Evolutionary conservation across 73 alveolate genomes (phyloP), one percentile per base, ranked within the genome.

Genomic region (Paramecium caudatum): DNA sequence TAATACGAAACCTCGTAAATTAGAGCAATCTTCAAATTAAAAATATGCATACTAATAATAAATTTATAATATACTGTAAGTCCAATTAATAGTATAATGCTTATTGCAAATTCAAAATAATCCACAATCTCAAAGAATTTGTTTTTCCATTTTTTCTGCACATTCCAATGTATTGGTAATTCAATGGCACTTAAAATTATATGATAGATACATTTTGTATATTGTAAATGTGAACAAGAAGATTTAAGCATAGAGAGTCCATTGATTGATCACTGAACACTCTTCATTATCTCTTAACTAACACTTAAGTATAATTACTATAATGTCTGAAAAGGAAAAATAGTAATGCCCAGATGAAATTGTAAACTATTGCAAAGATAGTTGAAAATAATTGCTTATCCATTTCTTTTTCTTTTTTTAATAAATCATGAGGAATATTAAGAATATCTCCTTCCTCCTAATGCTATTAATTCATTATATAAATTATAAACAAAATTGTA

Each of bases 211-310:
- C 84, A 74, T 21, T 74, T 74, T 74, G 10, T 12, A 36, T 39
- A 45, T 37, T 10, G 47, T 68, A 37, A 45, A 36, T 17, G 19
- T 7, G 32, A 74, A 74, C 15, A 74, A 17, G 23, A 27, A 74
- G 9, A 43, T 43, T 23, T 41, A 37, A 74, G 68, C 68, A 27
- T 9, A 15, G 12, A 74, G 8, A 5, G 88, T 16, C 62, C 69
- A 37, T 2, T 37, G 25, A 41, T 74, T 39, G 16, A 74, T 45
- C 2, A 10, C 7, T 9, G 16, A 45, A 16, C 88, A 74, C 17
- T 45, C 49, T 46, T 74, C n/a, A 16, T 74, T 68, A 74, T 74
- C 88, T 39, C 84, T 68, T 39, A 2, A n/a, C 43, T 39, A 37
- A 74, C 5, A 36, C 10, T 21, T 37, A 41, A 39, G 37, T 41